Base-by-base conservation (phyloP, 345 rosid species). In the Hypericum perforatum region DNA sequence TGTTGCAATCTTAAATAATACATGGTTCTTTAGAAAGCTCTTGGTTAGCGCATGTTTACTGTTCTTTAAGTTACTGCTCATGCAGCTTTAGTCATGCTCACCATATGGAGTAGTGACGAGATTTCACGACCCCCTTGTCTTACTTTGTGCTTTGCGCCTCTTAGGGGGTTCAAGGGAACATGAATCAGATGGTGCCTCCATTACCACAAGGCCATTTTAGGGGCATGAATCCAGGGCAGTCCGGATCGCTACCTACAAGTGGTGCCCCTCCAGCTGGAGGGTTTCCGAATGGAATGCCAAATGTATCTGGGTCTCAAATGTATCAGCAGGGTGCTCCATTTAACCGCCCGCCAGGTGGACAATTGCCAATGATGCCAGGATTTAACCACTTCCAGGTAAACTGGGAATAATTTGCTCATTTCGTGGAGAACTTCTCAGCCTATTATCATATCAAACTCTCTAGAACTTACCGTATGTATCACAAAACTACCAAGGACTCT, bases 351-450 rank as follows among this genome's bases (percentile, higher is more conserved):
- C 98, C 76, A 63, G 79, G 73, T 56, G 82, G 80, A 32, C 89
- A 82, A 70, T 76, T 80, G 84, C 79, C 82, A 45, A 82, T 85
- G 86, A 85, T 83, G 86, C 84, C 79, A 11, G 88, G 90, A 32
- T 92, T 61, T 70, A 91, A 83, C 76, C 95, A 85, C 9, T 92
- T 72, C 69, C 97, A 88, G 94, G 94, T 79, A 68, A 41, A 16
- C 40, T 5, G 1, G 8, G 39, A 4, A 10, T 37, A 6, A 9
- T 52, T 16, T 11, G 39, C 37, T 37, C 11, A 37, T 12, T 11
- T 16, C 11, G 22, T 32, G 11, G 2, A 16, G 11, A 8, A 6
- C 37, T 9, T 39, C 11, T 6, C 13, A 7, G n/a, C 60, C 14
- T 56, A 44, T 40, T 16, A 16, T 11, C 47, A 10, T 46, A 14